Base-by-base conservation (phyloP, 306 rosid genomes). In the Medicago ruthenica region DNA sequence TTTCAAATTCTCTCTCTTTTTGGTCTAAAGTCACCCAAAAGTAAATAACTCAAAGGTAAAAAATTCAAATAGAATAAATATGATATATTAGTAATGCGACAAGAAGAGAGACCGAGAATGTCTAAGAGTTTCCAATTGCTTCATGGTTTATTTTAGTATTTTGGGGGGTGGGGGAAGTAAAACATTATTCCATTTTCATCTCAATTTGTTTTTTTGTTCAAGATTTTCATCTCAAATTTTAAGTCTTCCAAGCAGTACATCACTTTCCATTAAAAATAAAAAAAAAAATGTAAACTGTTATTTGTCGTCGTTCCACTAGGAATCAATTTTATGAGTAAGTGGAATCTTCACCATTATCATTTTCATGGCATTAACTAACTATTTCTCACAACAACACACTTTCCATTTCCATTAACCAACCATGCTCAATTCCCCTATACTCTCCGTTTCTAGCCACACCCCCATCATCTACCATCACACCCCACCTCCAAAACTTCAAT, bases 361-460 rank as follows among this genome's bases (percentile, higher is more conserved):
- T 14, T 31, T 45, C 41, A 70, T 71, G 73, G 20, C 40, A 70
- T 40, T 39, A 6, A n/a, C 6, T 6, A 9, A 20, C 22, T 67
- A 42, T 24, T 67, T 31, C 10, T 7, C 77, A 21, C 7, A 21
- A 62, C 59, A 4, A 16, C 13, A 0, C 61, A 24, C 27, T 3
- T 14, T 20, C 61, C 54, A 36, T 16, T 61, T 20, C 48, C 42
- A 24, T 1, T 40, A 72, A 8, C 60, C 67, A 60, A 45, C 37
- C 64, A 91, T 85, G 87, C 50, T 39, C 62, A 58, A 20, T 62
- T 47, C 41, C n/a, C 73, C 80, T 70, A 79, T 87, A 5, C 83
- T 81, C 75, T 88, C 86, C 60, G 20, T 84, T 68, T 65, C 82
- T 10, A 74, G 74, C 12, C 73, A 70, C 39, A 59, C 70, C 67